phyloP scores from a whole-genome alignment of 108 stramenopile genomes.

The Epipyxis sp. region DNA sequence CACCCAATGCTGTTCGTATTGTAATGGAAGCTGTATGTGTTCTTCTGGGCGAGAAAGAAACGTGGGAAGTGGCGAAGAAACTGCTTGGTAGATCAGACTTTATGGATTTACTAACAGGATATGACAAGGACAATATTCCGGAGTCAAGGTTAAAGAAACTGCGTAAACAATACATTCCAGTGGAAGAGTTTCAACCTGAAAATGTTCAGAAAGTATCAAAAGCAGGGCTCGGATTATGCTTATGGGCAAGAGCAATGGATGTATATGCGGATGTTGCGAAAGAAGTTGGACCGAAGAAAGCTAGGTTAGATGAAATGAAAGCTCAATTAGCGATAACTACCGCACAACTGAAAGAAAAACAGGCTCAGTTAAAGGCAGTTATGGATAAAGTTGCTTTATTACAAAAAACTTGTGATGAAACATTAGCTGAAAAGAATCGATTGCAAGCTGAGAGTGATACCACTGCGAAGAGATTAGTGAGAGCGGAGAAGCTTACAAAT shows the following conservation, averaged over 20 bases:
- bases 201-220: constrained; percentile 50
- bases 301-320: constrained; percentile 57
- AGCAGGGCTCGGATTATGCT: constrained; percentile 60
- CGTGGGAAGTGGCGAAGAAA: constrained; percentile 64
- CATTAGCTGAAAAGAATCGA: constrained; percentile 54
- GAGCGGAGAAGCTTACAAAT: constrained; percentile 62
- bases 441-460: constrained; percentile 53
- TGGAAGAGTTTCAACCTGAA: constrained; percentile 53
- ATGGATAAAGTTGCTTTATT: constrained; percentile 56
- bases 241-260: constrained; percentile 66
- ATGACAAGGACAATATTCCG: constrained; percentile 56
- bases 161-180: constrained; percentile 51
- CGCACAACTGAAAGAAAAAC: constrained; percentile 51
- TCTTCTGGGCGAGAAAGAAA: constrained; percentile 59
- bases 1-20: constrained; percentile 57
- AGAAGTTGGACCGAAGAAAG: constrained; percentile 64
- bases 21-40: constrained; percentile 68
- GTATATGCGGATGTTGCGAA: constrained; percentile 63
- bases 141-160: constrained; percentile 38
- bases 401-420: constrained; percentile 52
- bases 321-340: constrained; percentile 51
- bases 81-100: constrained; percentile 48
- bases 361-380: constrained; percentile 53
- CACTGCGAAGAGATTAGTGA: constrained; percentile 54
- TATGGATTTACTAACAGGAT: constrained; percentile 55